phyloP scores from a whole-genome alignment of 176 grass and related monocot genomes.

The Triticum dicoccoides region DNA sequence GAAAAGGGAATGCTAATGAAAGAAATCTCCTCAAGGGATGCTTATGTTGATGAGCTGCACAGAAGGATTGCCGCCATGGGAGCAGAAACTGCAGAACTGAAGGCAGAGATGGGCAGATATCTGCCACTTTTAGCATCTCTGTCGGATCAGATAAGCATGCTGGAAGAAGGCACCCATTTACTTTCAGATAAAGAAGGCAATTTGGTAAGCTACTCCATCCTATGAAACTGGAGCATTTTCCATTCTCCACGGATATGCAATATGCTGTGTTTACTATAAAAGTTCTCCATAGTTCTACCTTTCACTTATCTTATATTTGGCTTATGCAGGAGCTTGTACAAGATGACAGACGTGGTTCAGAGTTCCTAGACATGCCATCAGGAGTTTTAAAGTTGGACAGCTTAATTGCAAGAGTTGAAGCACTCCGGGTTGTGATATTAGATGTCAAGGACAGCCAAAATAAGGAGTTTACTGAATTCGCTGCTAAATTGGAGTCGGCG shows the following conservation, averaged over 20 bases:
- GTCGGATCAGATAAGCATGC: conserved; percentile 40
- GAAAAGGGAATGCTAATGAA: conserved; percentile 49
- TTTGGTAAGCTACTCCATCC: conserved; percentile 27
- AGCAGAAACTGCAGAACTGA: conserved; percentile 49
- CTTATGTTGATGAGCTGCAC: conserved; percentile 43
- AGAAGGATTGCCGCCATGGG: conserved; percentile 35
- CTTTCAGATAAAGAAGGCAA: conserved; percentile 40
- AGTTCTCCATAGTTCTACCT: background rate
- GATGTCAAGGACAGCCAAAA: conserved; percentile 26
- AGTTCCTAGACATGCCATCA: conserved; percentile 2
- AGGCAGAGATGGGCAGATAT: conserved; percentile 36
- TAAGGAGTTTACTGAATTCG: conserved; percentile 35
- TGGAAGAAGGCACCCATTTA: conserved; percentile 55
- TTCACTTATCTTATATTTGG: conserved; percentile 1
- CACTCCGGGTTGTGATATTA: conserved; percentile 39
- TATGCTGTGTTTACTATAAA: background rate
- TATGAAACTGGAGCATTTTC: conserved; percentile 17
- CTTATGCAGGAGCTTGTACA: conserved; percentile 39
- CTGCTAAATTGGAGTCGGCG: conserved; percentile 21
- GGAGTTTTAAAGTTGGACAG: conserved; percentile 47
- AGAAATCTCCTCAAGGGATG: conserved; percentile 41
- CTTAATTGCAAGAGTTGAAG: conserved; percentile 56
- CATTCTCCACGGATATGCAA: background rate
- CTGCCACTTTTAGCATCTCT: conserved; percentile 42
- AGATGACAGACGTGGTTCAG: background rate